These are phyloP conservation scores for Fomitopsis serialis DNA, from an alignment of 768 basidiomycete species.

Conservation along the genomic window DNA sequence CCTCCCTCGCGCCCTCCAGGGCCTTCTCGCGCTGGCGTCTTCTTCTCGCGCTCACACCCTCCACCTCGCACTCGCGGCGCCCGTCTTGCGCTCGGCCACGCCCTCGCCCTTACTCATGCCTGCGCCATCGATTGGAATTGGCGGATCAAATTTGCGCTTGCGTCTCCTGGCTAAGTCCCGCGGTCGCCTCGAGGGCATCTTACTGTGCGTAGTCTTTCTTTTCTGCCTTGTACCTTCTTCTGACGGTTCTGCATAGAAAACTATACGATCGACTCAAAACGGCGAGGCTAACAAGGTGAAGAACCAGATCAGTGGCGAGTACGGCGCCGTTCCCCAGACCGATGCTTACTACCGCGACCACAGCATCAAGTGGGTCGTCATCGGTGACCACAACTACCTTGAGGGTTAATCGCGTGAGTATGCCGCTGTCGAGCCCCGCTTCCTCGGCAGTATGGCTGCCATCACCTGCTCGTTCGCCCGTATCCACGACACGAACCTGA, in stretches of 20 bases:
- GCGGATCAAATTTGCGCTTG: slow-evolving; percentile 96
- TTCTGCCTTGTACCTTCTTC: slow-evolving; percentile 2
- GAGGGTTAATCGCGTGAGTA: slow-evolving; percentile 98
- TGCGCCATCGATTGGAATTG: no score
- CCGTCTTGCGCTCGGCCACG: no score
- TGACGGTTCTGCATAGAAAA: slow-evolving; percentile 52
- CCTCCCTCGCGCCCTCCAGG: no score
- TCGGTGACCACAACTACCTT: slow-evolving; percentile 95
- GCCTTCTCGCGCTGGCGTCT: no score
- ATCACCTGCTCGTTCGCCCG: slow-evolving; percentile 96
- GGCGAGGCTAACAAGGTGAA: slow-evolving; percentile 94
- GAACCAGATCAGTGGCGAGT: slow-evolving; percentile 87
- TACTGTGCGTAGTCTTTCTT: slow-evolving; percentile 48
- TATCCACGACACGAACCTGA: slow-evolving; percentile 97
- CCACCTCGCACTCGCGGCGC: no score
- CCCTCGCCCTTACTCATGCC: no score
- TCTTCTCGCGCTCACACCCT: no score
- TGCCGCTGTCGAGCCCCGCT: slow-evolving; percentile 93
- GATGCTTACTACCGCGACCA: slow-evolving; percentile 85
- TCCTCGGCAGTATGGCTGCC: slow-evolving; percentile 92
- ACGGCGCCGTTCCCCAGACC: slow-evolving; percentile 77
- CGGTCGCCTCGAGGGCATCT: slow-evolving; percentile 97
- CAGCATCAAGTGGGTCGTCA: slow-evolving; percentile 94
- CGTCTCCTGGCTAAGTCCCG: slow-evolving; percentile 99
- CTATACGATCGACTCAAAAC: slow-evolving; percentile 95